Percentiles rank a stretch among this genome's conserved stretches.
Evolutionary conservation across 371 early-diverging fungal genomes (phyloP).

Genomic region (Rhizomucor pusillus): DNA sequence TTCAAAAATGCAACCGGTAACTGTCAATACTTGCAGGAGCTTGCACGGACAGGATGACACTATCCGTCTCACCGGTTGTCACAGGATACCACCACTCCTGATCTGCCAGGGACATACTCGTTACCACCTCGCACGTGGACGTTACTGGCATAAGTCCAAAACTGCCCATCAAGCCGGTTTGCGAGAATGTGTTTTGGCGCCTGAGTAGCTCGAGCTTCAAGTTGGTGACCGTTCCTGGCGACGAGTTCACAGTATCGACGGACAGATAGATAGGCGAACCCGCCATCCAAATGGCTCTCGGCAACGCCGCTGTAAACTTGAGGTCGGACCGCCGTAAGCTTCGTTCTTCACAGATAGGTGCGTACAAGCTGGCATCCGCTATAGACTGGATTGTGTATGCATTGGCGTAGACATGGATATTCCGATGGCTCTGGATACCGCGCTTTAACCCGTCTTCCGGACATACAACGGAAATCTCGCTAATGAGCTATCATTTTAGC

Average conservation of each 20-base stretch:
- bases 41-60: slow-evolving; percentile 19
- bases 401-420: not conserved
- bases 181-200: slow-evolving; percentile 21
- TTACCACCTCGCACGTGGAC: slow-evolving; percentile 20
- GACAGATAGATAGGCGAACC: slow-evolving; percentile 27
- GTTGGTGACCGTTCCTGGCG: slow-evolving; percentile 10
- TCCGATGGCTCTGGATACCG: not conserved
- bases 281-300: slow-evolving; percentile 31
- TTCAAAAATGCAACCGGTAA: not conserved
- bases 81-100: slow-evolving; percentile 32
- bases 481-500: not conserved
- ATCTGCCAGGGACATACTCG: slow-evolving; percentile 5
- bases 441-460: not conserved
- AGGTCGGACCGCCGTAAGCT: slow-evolving; percentile 20
- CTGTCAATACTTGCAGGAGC: slow-evolving; percentile 23
- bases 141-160: slow-evolving; percentile 16
- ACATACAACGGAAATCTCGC: not conserved
- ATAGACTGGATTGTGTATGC: not conserved
- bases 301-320: slow-evolving; percentile 13
- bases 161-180: slow-evolving; percentile 4
- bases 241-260: slow-evolving; percentile 19
- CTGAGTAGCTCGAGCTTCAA: slow-evolving; percentile 29
- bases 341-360: slow-evolving; percentile 10
- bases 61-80: slow-evolving; percentile 13
- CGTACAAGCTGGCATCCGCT: slow-evolving; percentile 4